Percentiles rank a stretch among this genome's conserved stretches.
Conservation (phyloP, 371 early-diverging fungal genomes). For the Circinella minor region DNA sequence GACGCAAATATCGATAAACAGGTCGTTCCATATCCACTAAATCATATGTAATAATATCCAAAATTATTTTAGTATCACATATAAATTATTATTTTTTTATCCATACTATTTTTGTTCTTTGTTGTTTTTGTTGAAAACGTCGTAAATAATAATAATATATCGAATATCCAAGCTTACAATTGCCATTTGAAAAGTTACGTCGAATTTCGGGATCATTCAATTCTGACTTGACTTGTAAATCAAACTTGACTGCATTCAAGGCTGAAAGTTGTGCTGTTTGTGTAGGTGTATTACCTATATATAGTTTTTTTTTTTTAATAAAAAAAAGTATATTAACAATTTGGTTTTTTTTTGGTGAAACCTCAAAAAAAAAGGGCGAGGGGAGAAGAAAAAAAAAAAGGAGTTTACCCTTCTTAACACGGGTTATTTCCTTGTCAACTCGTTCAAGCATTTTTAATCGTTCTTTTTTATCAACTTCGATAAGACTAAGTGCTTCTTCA, state of each 20-base stretch:
- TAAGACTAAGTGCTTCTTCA: constrained; percentile 78
- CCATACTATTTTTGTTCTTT: neutral
- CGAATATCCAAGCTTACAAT: constrained; percentile 35
- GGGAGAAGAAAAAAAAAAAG: too few species aligned
- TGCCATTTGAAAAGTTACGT: constrained; percentile 65
- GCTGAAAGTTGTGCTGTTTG: constrained; percentile 50
- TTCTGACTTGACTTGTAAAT: constrained; percentile 73
- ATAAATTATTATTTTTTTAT: neutral
- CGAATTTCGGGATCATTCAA: constrained; percentile 74
- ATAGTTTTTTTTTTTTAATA: neutral
- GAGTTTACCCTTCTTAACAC: constrained; percentile 55
- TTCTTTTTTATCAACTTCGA: constrained; percentile 65
- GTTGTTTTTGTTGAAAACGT: neutral
- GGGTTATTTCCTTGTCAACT: constrained; percentile 54
- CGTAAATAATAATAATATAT: neutral
- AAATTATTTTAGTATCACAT: neutral
- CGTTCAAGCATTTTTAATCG: constrained; percentile 59
- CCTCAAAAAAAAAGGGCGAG: neutral
- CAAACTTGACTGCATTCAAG: constrained; percentile 62
- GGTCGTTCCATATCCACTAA: constrained; percentile 71
- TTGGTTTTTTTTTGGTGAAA: neutral
- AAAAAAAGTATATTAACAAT: neutral
- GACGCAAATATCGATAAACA: constrained; percentile 73
- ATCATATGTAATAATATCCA: constrained; percentile 1
- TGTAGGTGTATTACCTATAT: constrained; percentile 21